These are phyloP conservation scores for Cenchrus americanus DNA, from an alignment of 176 grass and related monocot species.

Conservation along the genomic window DNA sequence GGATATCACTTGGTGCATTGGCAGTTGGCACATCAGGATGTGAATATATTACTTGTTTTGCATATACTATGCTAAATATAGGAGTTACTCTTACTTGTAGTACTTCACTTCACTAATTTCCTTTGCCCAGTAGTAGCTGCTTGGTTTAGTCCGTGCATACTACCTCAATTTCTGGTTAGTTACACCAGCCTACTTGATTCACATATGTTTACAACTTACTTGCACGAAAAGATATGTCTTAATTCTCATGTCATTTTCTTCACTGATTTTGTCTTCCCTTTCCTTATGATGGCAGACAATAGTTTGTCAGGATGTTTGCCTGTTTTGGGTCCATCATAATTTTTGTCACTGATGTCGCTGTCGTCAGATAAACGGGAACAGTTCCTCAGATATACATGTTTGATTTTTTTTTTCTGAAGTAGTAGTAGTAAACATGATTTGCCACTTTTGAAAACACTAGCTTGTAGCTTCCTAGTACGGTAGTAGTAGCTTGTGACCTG, in stretches of 20 bases:
- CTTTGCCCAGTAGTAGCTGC: background rate
- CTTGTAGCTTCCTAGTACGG: background rate
- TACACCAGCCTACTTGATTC: slow-evolving; percentile 35
- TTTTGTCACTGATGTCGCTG: background rate
- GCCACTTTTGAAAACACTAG: background rate
- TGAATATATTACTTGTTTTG: background rate
- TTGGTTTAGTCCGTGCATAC: background rate
- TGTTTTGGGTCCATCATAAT: slow-evolving; percentile 19
- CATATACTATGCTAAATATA: slow-evolving; percentile 17
- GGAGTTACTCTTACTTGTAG: background rate
- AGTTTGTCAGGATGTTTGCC: slow-evolving; percentile 1
- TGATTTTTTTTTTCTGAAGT: background rate
- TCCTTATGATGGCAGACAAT: slow-evolving; percentile 18
- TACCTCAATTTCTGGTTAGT: slow-evolving; percentile 28
- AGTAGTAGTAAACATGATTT: background rate
- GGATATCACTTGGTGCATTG: background rate
- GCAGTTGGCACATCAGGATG: background rate
- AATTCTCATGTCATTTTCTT: background rate
- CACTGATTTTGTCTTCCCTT: background rate
- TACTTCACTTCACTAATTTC: background rate
- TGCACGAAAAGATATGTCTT: background rate
- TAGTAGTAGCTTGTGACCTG: slow-evolving; percentile 20
- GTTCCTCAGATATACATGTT: background rate
- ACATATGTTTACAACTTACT: background rate
- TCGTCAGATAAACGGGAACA: background rate